These are phyloP conservation scores for Claviceps sp. DNA, from an alignment of 2,329 filamentous ascomycete genomes.

Conservation along the genomic window DNA sequence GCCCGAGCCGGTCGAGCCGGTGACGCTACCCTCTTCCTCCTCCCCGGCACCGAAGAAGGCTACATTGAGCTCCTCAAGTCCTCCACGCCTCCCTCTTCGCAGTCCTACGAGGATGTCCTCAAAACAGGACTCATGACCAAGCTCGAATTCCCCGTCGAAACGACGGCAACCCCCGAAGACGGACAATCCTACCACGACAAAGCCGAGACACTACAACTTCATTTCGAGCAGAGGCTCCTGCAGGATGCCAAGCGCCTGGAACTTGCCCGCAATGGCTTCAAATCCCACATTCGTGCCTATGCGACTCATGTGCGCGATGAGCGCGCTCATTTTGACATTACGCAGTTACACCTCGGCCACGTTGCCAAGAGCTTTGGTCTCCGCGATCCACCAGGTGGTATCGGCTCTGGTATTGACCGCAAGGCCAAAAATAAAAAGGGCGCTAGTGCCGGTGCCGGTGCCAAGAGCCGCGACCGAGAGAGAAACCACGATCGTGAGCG, in stretches of 20 bases:
- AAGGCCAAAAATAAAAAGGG: conserved; percentile 25
- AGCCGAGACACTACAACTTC: conserved; percentile 44
- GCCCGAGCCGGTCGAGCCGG: conserved; percentile 84
- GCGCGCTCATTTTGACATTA: conserved; percentile 80
- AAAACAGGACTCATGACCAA: conserved; percentile 51
- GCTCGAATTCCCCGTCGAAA: conserved; percentile 58
- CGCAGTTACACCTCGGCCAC: conserved; percentile 80
- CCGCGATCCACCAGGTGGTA: conserved; percentile 75
- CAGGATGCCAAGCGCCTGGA: conserved; percentile 58
- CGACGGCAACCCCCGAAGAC: conserved; percentile 34
- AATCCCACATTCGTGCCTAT: conserved; percentile 87
- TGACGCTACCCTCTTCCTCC: conserved; percentile 76
- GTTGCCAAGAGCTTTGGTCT: conserved; percentile 86
- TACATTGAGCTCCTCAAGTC: conserved; percentile 63
- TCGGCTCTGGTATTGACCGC: conserved; percentile 45
- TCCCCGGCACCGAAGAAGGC: conserved; percentile 82
- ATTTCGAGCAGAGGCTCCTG: conserved; percentile 46
- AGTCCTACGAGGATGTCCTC: conserved; percentile 40
- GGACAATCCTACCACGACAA: conserved; percentile 32
- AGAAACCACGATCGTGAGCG: conserved; percentile 9
- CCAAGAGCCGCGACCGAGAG: conserved; percentile 7
- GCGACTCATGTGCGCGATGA: conserved; percentile 85
- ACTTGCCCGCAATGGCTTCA: conserved; percentile 71
- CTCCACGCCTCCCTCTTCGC: conserved; percentile 32
- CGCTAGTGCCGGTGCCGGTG: neutral